phyloP scores from a whole-genome alignment of 495 filamentous ascomycete genomes.

The Tuber borchii region DNA sequence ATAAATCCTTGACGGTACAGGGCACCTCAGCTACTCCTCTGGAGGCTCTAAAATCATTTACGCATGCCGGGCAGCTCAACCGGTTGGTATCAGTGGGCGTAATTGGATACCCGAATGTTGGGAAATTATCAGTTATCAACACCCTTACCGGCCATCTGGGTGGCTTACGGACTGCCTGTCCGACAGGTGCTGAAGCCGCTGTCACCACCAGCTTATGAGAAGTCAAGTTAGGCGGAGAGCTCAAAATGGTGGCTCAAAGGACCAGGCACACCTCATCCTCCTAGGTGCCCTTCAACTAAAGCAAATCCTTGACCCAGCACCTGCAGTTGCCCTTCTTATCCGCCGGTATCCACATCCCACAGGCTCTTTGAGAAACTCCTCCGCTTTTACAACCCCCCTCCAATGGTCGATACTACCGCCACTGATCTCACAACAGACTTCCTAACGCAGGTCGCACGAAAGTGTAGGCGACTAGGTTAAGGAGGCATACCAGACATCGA shows the following conservation, averaged over 20 bases:
- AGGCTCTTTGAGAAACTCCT: conserved; percentile 68
- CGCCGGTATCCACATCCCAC: conserved; percentile 63
- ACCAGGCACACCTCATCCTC: conserved; percentile 76
- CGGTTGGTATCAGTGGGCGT: conserved; percentile 85
- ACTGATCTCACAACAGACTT: conserved; percentile 86
- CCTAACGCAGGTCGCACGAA: conserved; percentile 85
- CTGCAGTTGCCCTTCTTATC: conserved; percentile 74
- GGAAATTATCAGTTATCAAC: conserved; percentile 96
- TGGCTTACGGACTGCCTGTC: conserved; percentile 62
- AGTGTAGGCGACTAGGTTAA: conserved; percentile 80
- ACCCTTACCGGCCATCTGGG: conserved; percentile 75
- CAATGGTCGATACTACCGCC: conserved; percentile 51
- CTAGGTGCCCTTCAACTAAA: conserved; percentile 88
- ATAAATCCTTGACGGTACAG: conserved; percentile 82
- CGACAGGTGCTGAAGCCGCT: conserved; percentile 85
- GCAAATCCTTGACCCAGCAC: conserved; percentile 83
- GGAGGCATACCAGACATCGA: conserved; percentile 83
- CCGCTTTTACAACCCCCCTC: conserved; percentile 67
- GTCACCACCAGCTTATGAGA: conserved; percentile 78
- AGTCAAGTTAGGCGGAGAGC: conserved; percentile 89
- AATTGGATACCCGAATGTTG: conserved; percentile 95
- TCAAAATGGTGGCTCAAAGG: conserved; percentile 68
- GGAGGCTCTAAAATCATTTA: conserved; percentile 82
- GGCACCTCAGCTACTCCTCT: conserved; percentile 81
- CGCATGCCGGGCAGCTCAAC: conserved; percentile 75